Percentiles rank a stretch among this genome's conserved stretches.
These are phyloP conservation scores for Clavulina sp. DNA, from an alignment of 768 basidiomycete species.

Conservation along the genomic window DNA sequence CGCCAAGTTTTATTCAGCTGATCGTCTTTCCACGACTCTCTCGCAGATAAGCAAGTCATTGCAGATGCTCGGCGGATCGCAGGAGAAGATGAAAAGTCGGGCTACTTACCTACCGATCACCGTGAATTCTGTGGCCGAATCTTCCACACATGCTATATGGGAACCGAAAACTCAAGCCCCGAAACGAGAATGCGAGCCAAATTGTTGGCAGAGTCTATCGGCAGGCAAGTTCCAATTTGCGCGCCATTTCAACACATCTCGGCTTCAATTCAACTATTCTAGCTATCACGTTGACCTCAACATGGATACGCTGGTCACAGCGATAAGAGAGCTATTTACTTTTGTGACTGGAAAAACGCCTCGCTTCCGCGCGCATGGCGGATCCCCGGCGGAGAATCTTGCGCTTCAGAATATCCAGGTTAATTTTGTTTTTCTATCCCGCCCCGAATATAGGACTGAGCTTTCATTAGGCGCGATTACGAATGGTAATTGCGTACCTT, in stretches of 20 bases:
- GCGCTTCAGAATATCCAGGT: slow-evolving; percentile 96
- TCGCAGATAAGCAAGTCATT: slow-evolving; percentile 65
- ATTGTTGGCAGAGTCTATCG: slow-evolving; percentile 71
- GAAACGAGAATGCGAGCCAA: slow-evolving; percentile 82
- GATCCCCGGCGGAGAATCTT: slow-evolving; percentile 73
- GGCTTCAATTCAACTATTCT: neutral
- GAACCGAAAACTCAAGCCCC: slow-evolving; percentile 81
- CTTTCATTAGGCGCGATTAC: slow-evolving; percentile 49
- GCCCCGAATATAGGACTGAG: neutral
- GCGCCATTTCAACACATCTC: neutral
- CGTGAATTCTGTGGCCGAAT: slow-evolving; percentile 71
- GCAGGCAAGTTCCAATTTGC: slow-evolving; percentile 37
- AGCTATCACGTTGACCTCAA: slow-evolving; percentile 92
- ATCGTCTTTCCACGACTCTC: neutral
- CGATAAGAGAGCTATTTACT: slow-evolving; percentile 65
- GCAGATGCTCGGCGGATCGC: slow-evolving; percentile 76
- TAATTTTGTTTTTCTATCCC: neutral
- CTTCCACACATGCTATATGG: slow-evolving; percentile 99
- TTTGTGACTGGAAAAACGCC: slow-evolving; percentile 61
- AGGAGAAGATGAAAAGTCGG: slow-evolving; percentile 65
- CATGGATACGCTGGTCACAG: slow-evolving; percentile 83
- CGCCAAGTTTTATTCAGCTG: neutral
- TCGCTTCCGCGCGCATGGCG: slow-evolving; percentile 75
- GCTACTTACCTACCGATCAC: slow-evolving; percentile 72
- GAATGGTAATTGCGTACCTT: slow-evolving; percentile 90